These are phyloP conservation scores for Vairimorpha ceranae DNA, from an alignment of 371 early-diverging fungal species.

Conservation along the genomic window DNA sequence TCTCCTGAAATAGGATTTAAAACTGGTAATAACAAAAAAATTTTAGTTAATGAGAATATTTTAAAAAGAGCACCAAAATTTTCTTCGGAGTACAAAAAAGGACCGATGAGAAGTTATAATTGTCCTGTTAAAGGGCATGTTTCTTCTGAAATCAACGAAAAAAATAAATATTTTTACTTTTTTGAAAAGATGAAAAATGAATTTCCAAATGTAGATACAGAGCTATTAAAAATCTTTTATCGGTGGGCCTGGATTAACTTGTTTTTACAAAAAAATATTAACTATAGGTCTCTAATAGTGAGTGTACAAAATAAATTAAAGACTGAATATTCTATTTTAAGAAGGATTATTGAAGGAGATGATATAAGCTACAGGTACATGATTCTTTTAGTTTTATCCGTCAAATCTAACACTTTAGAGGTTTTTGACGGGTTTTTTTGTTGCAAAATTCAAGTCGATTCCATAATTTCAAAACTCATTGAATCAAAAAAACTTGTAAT, in stretches of 20 bases:
- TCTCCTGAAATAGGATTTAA: slow-evolving; percentile 32
- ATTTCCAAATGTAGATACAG: slow-evolving; percentile 31
- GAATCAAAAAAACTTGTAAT: slow-evolving; percentile 26
- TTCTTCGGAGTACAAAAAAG: neutral
- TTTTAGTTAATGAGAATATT: slow-evolving; percentile 22
- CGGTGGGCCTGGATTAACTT: slow-evolving; percentile 57
- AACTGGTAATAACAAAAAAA: slow-evolving; percentile 47
- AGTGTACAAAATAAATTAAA: slow-evolving; percentile 31
- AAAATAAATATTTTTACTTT: slow-evolving; percentile 10
- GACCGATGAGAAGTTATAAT: slow-evolving; percentile 12
- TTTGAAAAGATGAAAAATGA: slow-evolving; percentile 24
- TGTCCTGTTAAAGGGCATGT: slow-evolving; percentile 31
- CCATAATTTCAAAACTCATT: slow-evolving; percentile 13
- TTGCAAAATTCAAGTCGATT: slow-evolving; percentile 26
- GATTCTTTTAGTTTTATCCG: slow-evolving; percentile 57
- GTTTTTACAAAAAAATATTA: neutral
- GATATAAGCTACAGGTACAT: slow-evolving; percentile 57
- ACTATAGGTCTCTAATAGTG: slow-evolving; percentile 17
- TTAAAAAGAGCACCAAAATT: slow-evolving; percentile 5
- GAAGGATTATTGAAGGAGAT: slow-evolving; percentile 59
- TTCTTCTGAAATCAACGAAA: slow-evolving; percentile 4
- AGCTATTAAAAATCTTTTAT: slow-evolving; percentile 45
- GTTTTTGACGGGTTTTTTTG: slow-evolving; percentile 58
- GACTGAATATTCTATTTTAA: slow-evolving; percentile 53
- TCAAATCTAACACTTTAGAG: slow-evolving; percentile 29